Evolutionary conservation across 305 asterid genomes (phyloP).

Genomic region (Fraxinus sp.): DNA sequence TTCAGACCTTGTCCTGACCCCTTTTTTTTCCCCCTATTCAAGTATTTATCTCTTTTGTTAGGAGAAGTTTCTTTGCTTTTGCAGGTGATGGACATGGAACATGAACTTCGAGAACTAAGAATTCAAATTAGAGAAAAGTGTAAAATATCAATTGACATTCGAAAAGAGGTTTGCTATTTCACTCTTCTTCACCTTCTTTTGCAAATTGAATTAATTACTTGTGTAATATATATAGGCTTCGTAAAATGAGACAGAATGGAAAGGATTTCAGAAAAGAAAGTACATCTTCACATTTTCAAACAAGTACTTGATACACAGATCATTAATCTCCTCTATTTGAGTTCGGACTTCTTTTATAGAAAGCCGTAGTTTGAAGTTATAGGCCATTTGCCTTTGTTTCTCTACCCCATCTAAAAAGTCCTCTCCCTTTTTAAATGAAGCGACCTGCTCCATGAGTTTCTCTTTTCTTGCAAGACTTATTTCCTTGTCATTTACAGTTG

Average conservation of each 20-base stretch:
- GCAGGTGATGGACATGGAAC: conserved; percentile 96
- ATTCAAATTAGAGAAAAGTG: conserved; percentile 73
- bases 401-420: neutral
- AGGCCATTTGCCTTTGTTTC: neutral
- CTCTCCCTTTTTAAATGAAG: neutral
- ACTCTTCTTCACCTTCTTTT: conserved; percentile 12
- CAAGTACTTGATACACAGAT: neutral
- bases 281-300: neutral
- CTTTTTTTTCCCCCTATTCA: conserved; percentile 2
- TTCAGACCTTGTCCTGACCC: neutral
- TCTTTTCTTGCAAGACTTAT: conserved; percentile 10
- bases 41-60: conserved; percentile 1
- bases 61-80: conserved; percentile 8
- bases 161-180: conserved; percentile 60
- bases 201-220: neutral
- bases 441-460: neutral
- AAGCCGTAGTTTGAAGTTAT: neutral
- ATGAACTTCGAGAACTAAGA: conserved; percentile 81
- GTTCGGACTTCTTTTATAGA: neutral
- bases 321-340: neutral
- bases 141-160: conserved; percentile 65
- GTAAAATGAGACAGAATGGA: neutral
- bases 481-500: conserved; percentile 52
- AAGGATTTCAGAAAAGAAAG: neutral
- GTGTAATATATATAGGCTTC: neutral